Conservation (phyloP, 2,329 filamentous ascomycete species). For the Alternaria alternata region DNA sequence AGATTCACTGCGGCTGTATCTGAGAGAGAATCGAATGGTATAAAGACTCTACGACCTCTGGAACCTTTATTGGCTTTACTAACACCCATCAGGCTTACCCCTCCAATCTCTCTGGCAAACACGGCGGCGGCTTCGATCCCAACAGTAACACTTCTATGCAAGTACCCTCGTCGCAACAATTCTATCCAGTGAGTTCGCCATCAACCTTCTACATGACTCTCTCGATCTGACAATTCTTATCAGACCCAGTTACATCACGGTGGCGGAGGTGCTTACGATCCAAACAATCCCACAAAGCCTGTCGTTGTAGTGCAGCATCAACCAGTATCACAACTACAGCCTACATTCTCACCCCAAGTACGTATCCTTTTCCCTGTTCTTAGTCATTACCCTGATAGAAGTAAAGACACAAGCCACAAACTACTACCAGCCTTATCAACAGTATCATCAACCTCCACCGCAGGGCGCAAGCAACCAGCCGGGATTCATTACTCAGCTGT, state of each 20-base stretch:
- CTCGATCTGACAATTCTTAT: not conserved
- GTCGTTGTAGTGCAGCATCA: conserved; percentile 14
- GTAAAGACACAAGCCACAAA: conserved; percentile 16
- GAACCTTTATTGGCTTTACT: not conserved
- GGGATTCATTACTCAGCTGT: conserved; percentile 30
- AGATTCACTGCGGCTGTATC: not conserved
- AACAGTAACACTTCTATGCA: conserved; percentile 20
- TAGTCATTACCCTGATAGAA: not conserved
- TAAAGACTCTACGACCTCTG: not conserved
- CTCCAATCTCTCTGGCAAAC: conserved; percentile 18
- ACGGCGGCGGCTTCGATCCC: conserved; percentile 35
- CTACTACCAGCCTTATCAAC: conserved; percentile 13
- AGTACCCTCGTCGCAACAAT: conserved; percentile 8
- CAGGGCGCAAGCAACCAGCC: conserved; percentile 19
- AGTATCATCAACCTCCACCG: conserved; percentile 10
- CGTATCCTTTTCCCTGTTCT: not conserved
- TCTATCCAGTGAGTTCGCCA: conserved; percentile 10
- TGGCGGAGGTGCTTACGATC: conserved; percentile 27
- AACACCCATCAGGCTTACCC: conserved; percentile 26
- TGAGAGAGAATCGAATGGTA: conserved; percentile 25
- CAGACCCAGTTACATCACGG: conserved; percentile 15
- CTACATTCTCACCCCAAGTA: conserved; percentile 21
- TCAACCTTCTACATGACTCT: not conserved
- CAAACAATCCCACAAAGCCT: conserved; percentile 17
- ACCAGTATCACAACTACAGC: conserved; percentile 18